Conservation (phyloP, 371 early-diverging fungal genomes). For the Mucor saturninus region DNA sequence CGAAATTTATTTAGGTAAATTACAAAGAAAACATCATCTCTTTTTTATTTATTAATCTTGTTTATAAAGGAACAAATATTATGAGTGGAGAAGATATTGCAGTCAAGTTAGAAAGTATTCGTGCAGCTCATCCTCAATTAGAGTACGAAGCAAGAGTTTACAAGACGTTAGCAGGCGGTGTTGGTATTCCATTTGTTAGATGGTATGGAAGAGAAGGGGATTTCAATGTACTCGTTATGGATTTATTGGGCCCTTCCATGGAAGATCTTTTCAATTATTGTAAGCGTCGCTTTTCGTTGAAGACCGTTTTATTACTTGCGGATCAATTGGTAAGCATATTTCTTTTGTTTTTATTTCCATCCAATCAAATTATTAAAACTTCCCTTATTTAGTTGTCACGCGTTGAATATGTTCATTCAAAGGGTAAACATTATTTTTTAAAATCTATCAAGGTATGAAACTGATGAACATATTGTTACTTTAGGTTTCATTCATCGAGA, state of each 20-base stretch:
- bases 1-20: constrained; percentile 94
- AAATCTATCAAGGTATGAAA: too few relatives aligned
- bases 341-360: background rate
- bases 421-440: background rate
- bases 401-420: constrained; percentile 18
- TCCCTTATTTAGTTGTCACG: constrained; percentile 16
- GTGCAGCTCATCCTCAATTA: constrained; percentile 95
- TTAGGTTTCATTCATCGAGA: constrained; percentile 72
- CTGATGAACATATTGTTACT: background rate
- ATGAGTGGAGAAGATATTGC: constrained; percentile 96
- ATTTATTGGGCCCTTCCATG: constrained; percentile 97
- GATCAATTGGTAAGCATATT: constrained; percentile 89
- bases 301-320: constrained; percentile 98
- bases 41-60: constrained; percentile 2
- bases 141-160: constrained; percentile 97
- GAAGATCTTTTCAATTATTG: constrained; percentile 99
- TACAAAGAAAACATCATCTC: constrained; percentile 4
- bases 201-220: constrained; percentile 93
- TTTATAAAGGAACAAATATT: constrained; percentile 79
- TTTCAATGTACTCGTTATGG: constrained; percentile 96
- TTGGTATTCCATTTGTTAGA: constrained; percentile 96
- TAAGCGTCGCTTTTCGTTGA: constrained; percentile 95
- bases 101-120: constrained; percentile 91
- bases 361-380: constrained; percentile 8
- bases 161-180: constrained; percentile 93